Base-by-base conservation (phyloP, 2,329 filamentous ascomycete genomes). In the Neofusicoccum kwambonambiense region DNA sequence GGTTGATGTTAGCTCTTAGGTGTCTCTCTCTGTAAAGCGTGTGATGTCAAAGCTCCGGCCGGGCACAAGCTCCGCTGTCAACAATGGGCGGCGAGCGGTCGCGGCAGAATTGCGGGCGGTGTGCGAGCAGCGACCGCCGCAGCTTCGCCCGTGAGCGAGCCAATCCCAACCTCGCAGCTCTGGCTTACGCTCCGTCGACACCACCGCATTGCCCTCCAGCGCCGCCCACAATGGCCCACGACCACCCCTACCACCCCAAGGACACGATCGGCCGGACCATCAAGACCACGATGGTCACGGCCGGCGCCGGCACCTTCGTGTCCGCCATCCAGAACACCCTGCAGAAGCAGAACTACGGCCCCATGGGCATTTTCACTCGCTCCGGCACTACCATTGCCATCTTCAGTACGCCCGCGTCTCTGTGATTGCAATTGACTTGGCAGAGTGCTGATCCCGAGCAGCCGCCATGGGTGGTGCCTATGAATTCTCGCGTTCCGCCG, bases 241-340 rank as follows among this genome's bases (percentile, higher is more conserved):
- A 72, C 65, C 66, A 69, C 34, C 68, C 75, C 68, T 96, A 90
- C 79, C 86, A 90, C 69, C 87, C 90, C 56, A 87, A 89, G 78
- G 91, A 96, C 84, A 88, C 92, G 70, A 79, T 96, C 71, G 84
- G 85, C 69, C 83, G 85, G 68, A 85, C 89, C 58, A 80, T 89
- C 75, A 87, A 86, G 76, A 87, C 87, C 67, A 86, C 85, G 45
- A 73, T 88, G 68, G 79, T 92, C 71, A 88, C 89, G 67, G 87
- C 88, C 73, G 81, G 82, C 66, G 85, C 86, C 66, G 93, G 93
- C 72, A 80, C 90, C 75, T 84, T 92, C 78, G 77, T 90, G 67
- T 90, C 92, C 58, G 89, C 90, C 64, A 84, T 96, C 69, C 91
- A 93, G 82, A 98, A 96, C 82, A 92, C 93, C 66, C 85, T 97